These are phyloP conservation scores for Schizochytrium sp. DNA, from an alignment of 108 stramenopile genomes.

Conservation along the genomic window DNA sequence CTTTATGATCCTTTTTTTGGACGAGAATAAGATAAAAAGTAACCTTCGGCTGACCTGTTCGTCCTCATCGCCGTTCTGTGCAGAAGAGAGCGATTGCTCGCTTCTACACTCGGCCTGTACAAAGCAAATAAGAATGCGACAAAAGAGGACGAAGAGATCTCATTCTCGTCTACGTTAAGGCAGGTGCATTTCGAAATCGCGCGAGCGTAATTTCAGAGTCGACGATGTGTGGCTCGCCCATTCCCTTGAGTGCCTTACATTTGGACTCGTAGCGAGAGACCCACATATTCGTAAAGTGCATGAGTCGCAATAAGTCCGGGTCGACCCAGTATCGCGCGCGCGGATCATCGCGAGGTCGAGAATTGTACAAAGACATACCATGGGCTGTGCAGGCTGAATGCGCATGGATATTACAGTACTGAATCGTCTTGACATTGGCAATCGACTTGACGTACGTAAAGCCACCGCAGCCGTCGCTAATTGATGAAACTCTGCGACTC, in stretches of 20 bases:
- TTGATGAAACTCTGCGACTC: not conserved
- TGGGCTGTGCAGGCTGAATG: not conserved
- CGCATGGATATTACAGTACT: not conserved
- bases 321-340: not conserved
- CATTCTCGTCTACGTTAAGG: no score
- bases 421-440: not conserved
- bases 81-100: no score
- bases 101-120: no score
- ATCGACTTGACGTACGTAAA: not conserved
- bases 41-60: no score
- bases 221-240: not conserved
- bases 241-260: not conserved
- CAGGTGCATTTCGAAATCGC: no score
- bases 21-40: no score
- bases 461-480: not conserved
- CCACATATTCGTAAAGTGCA: not conserved
- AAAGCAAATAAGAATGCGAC: no score
- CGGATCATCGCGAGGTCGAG: not conserved
- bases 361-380: not conserved
- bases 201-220: not conserved
- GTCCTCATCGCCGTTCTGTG: no score
- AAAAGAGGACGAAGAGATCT: no score
- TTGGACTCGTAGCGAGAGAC: not conserved
- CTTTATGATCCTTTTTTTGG: no score
- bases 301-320: not conserved